Evolutionary conservation across 2,329 filamentous ascomycete species (phyloP), one percentile per base, ranked within the genome.

Genomic region (Akanthomyces muscarius): DNA sequence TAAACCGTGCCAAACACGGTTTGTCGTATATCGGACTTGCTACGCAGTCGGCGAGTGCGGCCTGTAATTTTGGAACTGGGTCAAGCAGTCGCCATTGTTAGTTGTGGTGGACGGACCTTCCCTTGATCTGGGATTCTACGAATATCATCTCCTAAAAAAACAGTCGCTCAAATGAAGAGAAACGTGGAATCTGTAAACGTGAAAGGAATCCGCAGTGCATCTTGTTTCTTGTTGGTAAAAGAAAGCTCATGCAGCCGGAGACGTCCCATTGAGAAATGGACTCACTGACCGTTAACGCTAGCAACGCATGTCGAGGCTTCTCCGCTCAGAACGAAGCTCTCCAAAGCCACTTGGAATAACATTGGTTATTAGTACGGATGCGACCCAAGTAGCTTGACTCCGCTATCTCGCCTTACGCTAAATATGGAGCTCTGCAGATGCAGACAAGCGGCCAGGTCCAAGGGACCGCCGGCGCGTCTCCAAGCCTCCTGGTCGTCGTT

Each of bases 51-150:
- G 45, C 23, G 33, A 41, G 56, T 41, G 47, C 56, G 36, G 48
- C 58, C 58, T 38, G 58, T 61, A 53, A 53, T 47, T 45, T 36
- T 53, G 25, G n/a, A 50, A 53, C 48, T 53, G 23, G 33, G 53
- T 45, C 58, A 61, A 36, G 36, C 28, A 25, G 41, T 52, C 36
- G 23, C 16, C 33, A 4, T 38, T 38, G 21, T 48, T 23, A n/a
- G 2, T 3, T 52, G 5, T 33, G 13, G 38, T 45, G n/a, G 42
- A 45, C 14, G 42, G 33, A 11, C 33, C 21, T 3, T 48, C 30
- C 21, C 55, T 28, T 28, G 14, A 44, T 25, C n/a, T 30, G 23
- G 52, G 21, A 16, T 18, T 41, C 38, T 6, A 14, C 30, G 18
- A 18, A 10, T 51, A n/a, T 2, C n/a, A 14, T 8, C 4, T 23